Conservation (phyloP, 2,329 filamentous ascomycete species). For the Fusarium sp. region DNA sequence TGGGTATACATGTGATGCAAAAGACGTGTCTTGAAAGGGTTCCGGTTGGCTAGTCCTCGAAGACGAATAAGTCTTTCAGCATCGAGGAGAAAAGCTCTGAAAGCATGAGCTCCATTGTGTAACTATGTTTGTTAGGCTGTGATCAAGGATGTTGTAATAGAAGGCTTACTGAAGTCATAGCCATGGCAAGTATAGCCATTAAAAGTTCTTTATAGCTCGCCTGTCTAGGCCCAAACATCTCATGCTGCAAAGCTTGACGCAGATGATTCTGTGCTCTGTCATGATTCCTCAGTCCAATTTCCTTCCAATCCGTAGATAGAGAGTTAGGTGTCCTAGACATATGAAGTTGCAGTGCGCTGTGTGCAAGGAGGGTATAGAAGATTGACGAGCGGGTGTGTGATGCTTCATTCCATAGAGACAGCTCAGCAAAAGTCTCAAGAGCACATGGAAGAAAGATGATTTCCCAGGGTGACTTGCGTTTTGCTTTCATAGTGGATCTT, state of each 20-base stretch:
- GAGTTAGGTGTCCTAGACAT: constrained; percentile 28
- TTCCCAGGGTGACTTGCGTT: constrained; percentile 59
- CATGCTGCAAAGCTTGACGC: constrained; percentile 53
- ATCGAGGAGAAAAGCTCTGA: constrained; percentile 53
- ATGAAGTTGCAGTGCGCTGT: constrained; percentile 59
- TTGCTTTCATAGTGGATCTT: constrained; percentile 46
- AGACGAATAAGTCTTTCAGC: constrained; percentile 59
- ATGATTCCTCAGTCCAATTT: constrained; percentile 50
- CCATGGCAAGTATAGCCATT: constrained; percentile 57
- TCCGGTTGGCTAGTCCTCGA: constrained; percentile 54
- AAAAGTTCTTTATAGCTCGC: constrained; percentile 60
- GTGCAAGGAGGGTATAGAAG: constrained; percentile 57
- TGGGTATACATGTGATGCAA: constrained; percentile 63
- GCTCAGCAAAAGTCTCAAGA: constrained; percentile 57
- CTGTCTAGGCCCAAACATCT: constrained; percentile 51
- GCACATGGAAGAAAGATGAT: constrained; percentile 58
- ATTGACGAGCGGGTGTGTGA: constrained; percentile 56
- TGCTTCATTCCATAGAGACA: constrained; percentile 57
- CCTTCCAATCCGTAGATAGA: constrained; percentile 45
- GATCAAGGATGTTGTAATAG: accelerated
- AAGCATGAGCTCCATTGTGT: constrained; percentile 34
- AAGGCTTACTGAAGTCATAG: constrained; percentile 41
- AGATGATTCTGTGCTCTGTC: constrained; percentile 51
- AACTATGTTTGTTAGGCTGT: constrained; percentile 19
- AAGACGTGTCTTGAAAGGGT: constrained; percentile 58